Evolutionary conservation across 23 red algal genomes (phyloP).

Genomic region (Chondrus crispus): DNA sequence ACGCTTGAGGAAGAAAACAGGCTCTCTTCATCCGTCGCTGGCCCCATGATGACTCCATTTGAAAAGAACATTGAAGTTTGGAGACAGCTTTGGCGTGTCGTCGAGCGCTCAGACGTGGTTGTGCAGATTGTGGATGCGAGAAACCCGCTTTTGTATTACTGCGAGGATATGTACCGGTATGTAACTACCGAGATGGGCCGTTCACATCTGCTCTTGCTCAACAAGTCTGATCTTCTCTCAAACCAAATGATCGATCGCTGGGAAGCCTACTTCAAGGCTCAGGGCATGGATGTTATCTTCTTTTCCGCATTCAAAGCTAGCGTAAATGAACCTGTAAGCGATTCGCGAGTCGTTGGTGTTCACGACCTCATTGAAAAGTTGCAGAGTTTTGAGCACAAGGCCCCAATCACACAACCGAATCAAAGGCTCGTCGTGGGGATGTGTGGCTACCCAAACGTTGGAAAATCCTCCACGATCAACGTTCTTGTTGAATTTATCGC

Average conservation of each 20-base stretch:
- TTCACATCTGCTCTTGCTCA: constrained; percentile 67
- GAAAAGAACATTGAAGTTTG: constrained; percentile 99
- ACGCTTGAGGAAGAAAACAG: constrained; percentile 59
- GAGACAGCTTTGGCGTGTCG: constrained; percentile 97
- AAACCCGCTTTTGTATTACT: constrained; percentile 91
- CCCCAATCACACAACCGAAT: constrained; percentile 26
- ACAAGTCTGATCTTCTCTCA: constrained; percentile 91
- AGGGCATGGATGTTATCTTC: constrained; percentile 56
- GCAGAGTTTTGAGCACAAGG: background rate
- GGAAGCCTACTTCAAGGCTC: constrained; percentile 61
- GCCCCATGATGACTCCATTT: constrained; percentile 80
- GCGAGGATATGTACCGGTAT: constrained; percentile 77
- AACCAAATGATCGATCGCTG: constrained; percentile 46
- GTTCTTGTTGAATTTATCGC: constrained; percentile 54
- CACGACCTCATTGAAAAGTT: constrained; percentile 34
- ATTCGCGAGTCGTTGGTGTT: constrained; percentile 19
- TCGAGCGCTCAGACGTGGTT: constrained; percentile 88
- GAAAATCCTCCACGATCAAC: constrained; percentile 97
- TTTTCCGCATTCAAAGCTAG: constrained; percentile 83
- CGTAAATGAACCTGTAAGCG: constrained; percentile 29
- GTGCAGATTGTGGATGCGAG: constrained; percentile 95
- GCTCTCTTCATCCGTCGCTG: constrained; percentile 1
- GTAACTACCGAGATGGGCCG: constrained; percentile 57
- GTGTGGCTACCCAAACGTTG: constrained; percentile 98
- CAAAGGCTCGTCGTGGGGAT: constrained; percentile 78